These are phyloP conservation scores for Fraxinus platypoda DNA, from an alignment of 305 asterid species.

Conservation along the genomic window DNA sequence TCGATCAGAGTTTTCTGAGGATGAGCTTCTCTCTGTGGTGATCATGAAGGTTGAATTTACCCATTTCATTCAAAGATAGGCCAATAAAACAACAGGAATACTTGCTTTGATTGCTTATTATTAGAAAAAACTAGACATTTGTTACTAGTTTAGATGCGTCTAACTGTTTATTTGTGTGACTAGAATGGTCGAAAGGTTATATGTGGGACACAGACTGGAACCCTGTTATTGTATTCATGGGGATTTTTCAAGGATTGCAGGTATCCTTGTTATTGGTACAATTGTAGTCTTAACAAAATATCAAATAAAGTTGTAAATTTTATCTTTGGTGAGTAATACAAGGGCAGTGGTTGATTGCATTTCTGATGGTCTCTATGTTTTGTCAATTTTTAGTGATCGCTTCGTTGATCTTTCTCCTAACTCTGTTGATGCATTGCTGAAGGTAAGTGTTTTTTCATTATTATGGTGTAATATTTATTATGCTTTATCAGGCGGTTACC, in stretches of 20 bases:
- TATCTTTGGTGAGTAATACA: slow-evolving; percentile 9
- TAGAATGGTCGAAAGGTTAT: slow-evolving; percentile 88
- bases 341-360: slow-evolving; percentile 16
- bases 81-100: neutral
- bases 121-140: neutral
- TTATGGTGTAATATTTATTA: neutral
- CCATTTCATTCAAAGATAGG: slow-evolving; percentile 5
- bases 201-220: slow-evolving; percentile 81
- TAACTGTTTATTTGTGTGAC: slow-evolving; percentile 21
- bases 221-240: slow-evolving; percentile 83
- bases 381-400: slow-evolving; percentile 62
- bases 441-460: slow-evolving; percentile 45
- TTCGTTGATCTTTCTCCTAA: slow-evolving; percentile 79
- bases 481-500: slow-evolving; percentile 8
- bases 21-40: slow-evolving; percentile 88
- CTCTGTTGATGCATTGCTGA: slow-evolving; percentile 75
- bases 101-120: slow-evolving; percentile 11
- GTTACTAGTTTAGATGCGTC: neutral
- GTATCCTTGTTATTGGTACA: slow-evolving; percentile 29
- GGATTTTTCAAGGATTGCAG: slow-evolving; percentile 99
- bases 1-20: slow-evolving; percentile 91
- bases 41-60: slow-evolving; percentile 70
- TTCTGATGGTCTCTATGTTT: slow-evolving; percentile 21
- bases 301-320: neutral
- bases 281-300: neutral